These are phyloP conservation scores for Cephalotrichum gorgonifer DNA, from an alignment of 2,329 filamentous ascomycete genomes.

Conservation along the genomic window DNA sequence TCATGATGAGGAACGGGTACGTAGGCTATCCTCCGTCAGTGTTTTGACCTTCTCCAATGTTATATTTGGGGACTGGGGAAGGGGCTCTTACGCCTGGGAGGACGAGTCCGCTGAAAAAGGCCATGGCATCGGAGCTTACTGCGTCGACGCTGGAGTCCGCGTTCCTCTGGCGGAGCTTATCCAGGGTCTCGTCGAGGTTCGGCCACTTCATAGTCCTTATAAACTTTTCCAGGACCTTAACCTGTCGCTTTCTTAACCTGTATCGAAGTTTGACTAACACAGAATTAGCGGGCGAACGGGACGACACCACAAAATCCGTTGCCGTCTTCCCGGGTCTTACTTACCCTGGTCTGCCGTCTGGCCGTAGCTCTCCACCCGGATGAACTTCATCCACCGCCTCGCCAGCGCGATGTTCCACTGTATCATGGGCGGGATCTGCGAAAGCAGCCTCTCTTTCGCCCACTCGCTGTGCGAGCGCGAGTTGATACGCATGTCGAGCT, in stretches of 20 bases:
- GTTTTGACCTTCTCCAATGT: background rate
- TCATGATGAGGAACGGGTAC: conserved; percentile 69
- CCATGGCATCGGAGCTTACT: conserved; percentile 61
- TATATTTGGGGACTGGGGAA: background rate
- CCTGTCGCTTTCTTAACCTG: conserved; percentile 55
- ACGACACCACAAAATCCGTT: background rate
- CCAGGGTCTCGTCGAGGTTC: conserved; percentile 55
- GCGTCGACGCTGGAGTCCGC: conserved; percentile 46
- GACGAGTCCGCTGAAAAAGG: conserved; percentile 66
- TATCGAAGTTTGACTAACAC: conserved; percentile 47
- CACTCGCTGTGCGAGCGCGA: conserved; percentile 48
- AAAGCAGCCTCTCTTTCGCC: conserved; percentile 53
- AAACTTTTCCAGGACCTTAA: conserved; percentile 58
- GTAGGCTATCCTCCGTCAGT: conserved; percentile 30
- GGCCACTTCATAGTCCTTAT: conserved; percentile 69
- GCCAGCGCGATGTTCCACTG: conserved; percentile 67
- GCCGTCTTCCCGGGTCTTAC: conserved; percentile 9
- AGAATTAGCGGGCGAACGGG: background rate
- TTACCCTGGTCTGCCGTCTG: conserved; percentile 38
- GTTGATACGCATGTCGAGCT: conserved; percentile 61
- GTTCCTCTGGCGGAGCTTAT: conserved; percentile 50
- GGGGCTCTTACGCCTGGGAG: conserved; percentile 50
- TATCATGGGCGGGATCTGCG: conserved; percentile 58
- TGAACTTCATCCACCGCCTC: conserved; percentile 60
- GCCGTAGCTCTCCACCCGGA: conserved; percentile 54